Base-by-base conservation (phyloP, 2,329 filamentous ascomycete species). In the Aspergillus vadensis region DNA sequence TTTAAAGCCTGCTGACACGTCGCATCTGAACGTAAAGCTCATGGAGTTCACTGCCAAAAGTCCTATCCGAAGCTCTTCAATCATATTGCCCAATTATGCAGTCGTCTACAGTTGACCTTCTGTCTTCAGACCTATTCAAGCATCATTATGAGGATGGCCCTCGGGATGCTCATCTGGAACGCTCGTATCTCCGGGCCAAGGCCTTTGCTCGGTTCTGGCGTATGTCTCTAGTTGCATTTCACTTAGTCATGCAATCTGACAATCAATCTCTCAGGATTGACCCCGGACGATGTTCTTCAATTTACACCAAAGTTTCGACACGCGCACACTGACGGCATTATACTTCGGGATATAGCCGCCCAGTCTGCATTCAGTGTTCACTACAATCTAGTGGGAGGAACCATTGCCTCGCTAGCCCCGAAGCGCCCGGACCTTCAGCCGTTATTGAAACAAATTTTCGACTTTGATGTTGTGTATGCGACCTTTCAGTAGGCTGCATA, bases 401-500 rank as follows among this genome's bases (percentile, higher is more conserved):
- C 66, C 1, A 50, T 68, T n/a, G 67, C 66, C 4, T 53, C 60
- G 0, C 65, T 60, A 63, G 56, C 55, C 2, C n/a, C 23, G 14
- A 41, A 57, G 2, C 58, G 64, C 41, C 54, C 53, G 7, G 65
- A 69, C 39, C 58, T 68, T 15, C 47, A 60, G 12, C 21, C 59
- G 23, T 53, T 69, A 7, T 55, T 69, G 47, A 43, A 67, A 7
- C 36, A 62, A n/a, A 52, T 64, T 17, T 47, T 69, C 47, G 54
- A 50, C 1, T 70, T 68, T n/a, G 60, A 70, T 25, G 36, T 67
- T 17, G 66, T 65, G 67, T 69, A 57, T 47, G 66, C 51, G 3
- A n/a, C 23, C 4, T 14, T 1, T 15, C 9, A 8, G 4, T 19
- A 19, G 2, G 7, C 14, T 30, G 10, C 8, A 53, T 5, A 14